A percentile compares a stretch with the other conserved stretches of the same genome.
Conservation (phyloP, 2,329 filamentous ascomycete genomes). For the Colletotrichum plurivorum region DNA sequence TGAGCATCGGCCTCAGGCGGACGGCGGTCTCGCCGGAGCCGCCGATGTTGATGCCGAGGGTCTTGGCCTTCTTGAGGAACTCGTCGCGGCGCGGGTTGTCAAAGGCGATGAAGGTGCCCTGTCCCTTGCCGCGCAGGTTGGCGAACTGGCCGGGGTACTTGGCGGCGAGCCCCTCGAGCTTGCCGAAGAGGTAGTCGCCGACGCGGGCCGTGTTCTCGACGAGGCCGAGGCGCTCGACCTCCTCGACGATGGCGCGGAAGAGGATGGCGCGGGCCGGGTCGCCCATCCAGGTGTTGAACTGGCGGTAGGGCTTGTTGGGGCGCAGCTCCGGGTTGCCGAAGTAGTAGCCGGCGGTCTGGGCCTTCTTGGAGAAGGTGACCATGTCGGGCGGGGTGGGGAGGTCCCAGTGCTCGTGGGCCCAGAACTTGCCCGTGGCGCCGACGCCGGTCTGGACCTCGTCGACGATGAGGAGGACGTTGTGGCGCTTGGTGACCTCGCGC, state of each 20-base stretch:
- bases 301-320: conserved; percentile 93
- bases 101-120: conserved; percentile 94
- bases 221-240: conserved; percentile 83
- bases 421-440: conserved; percentile 93
- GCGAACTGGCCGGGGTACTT: conserved; percentile 83
- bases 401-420: conserved; percentile 97
- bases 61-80: conserved; percentile 85
- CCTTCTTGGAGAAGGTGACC: conserved; percentile 96
- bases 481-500: conserved; percentile 82
- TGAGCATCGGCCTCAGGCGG: conserved; percentile 88
- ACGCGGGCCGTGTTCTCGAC: conserved; percentile 83
- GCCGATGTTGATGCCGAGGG: conserved; percentile 87
- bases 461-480: conserved; percentile 88
- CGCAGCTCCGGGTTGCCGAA: conserved; percentile 84
- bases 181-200: conserved; percentile 82
- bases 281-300: conserved; percentile 99
- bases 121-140: conserved; percentile 88
- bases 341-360: conserved; percentile 94
- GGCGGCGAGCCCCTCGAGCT: conserved; percentile 76
- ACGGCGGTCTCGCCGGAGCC: conserved; percentile 84
- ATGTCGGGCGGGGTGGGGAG: conserved; percentile 86
- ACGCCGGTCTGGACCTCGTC: conserved; percentile 96
- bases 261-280: conserved; percentile 88
- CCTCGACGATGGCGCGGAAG: conserved; percentile 87
- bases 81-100: conserved; percentile 86